A percentile compares a stretch with the other conserved stretches of the same genome.
phyloP scores from a whole-genome alignment of 208 protist genomes.

The Leptomonas seymouri region DNA sequence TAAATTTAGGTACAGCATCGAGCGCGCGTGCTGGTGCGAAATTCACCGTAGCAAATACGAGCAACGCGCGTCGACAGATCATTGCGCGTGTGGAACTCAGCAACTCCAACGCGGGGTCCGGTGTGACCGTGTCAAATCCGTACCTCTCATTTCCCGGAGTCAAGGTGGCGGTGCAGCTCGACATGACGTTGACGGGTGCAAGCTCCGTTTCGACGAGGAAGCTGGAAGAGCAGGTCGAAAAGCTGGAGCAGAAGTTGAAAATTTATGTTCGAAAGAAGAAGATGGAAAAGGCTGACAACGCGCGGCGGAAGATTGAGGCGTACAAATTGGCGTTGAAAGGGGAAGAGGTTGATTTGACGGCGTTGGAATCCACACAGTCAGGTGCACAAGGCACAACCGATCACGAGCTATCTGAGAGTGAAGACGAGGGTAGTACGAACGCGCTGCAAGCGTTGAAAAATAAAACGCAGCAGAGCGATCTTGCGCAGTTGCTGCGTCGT shows the following conservation, averaged over 20 bases:
- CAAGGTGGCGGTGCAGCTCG: slow-evolving; percentile 70
- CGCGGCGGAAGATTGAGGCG: slow-evolving; percentile 62
- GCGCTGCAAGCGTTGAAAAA: slow-evolving; percentile 27
- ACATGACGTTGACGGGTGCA: slow-evolving; percentile 65
- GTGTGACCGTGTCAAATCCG: slow-evolving; percentile 24
- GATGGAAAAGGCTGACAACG: slow-evolving; percentile 69
- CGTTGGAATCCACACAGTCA: slow-evolving; percentile 31
- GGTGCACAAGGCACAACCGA: slow-evolving; percentile 31
- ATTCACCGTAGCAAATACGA: slow-evolving; percentile 81
- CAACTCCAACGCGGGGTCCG: slow-evolving; percentile 17
- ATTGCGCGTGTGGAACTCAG: slow-evolving; percentile 54
- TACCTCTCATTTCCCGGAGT: slow-evolving; percentile 75
- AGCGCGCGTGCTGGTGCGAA: slow-evolving; percentile 58
- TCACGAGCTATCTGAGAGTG: slow-evolving; percentile 71
- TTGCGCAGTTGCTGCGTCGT: slow-evolving; percentile 55
- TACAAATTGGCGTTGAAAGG: slow-evolving; percentile 67
- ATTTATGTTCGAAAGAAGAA: slow-evolving; percentile 90
- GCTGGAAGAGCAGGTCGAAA: slow-evolving; percentile 89
- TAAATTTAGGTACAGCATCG: slow-evolving; percentile 3
- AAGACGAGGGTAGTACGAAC: slow-evolving; percentile 47
- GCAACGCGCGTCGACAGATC: slow-evolving; percentile 61
- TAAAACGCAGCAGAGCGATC: slow-evolving; percentile 38
- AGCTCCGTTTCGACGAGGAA: slow-evolving; percentile 70
- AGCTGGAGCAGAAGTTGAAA: slow-evolving; percentile 89
- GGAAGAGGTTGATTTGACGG: slow-evolving; percentile 64